phyloP scores from a whole-genome alignment of 139 green algal species.

The Mychonastes homosphaera region DNA sequence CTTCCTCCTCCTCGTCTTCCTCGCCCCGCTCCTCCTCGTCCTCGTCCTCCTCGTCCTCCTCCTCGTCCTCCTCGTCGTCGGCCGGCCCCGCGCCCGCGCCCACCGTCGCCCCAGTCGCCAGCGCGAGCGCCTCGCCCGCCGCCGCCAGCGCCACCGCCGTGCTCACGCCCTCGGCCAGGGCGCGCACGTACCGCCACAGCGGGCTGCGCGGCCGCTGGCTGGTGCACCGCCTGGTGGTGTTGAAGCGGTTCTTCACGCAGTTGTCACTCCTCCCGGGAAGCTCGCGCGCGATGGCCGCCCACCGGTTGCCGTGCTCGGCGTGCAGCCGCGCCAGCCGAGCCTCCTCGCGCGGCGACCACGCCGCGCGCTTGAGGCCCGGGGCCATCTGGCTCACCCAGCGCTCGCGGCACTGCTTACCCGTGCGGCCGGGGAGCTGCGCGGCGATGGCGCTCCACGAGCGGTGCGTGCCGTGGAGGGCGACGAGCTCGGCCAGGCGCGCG shows the following conservation, averaged over 20 bases:
- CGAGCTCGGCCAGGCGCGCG: constrained; percentile 20
- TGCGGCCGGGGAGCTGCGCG: constrained; percentile 30
- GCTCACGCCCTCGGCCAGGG: not conserved
- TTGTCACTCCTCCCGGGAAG: constrained; percentile 15
- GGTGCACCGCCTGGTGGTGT: constrained; percentile 4
- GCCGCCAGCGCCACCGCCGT: constrained; percentile 2
- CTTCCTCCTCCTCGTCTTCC: not conserved
- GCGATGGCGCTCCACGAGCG: constrained; percentile 17
- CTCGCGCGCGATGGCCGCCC: not conserved
- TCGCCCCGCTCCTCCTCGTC: not conserved
- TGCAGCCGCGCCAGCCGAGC: constrained; percentile 4
- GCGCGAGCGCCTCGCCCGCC: not conserved
- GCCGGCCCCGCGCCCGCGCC: not conserved
- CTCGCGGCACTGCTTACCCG: constrained; percentile 72
- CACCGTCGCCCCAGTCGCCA: not conserved
- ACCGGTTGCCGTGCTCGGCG: constrained; percentile 16
- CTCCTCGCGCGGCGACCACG: constrained; percentile 30
- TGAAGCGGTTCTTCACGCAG: constrained; percentile 19
- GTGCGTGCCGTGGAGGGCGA: constrained; percentile 32
- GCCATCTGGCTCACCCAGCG: constrained; percentile 67
- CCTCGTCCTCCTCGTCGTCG: no score
- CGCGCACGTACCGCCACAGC: constrained; percentile 6
- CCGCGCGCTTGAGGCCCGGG: constrained; percentile 44
- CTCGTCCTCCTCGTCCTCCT: not conserved
- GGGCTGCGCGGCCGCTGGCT: not conserved